Percentiles rank a stretch among this genome's conserved stretches.
Conservation (phyloP, 2,329 filamentous ascomycete species). For the Dactylellina cionopaga region DNA sequence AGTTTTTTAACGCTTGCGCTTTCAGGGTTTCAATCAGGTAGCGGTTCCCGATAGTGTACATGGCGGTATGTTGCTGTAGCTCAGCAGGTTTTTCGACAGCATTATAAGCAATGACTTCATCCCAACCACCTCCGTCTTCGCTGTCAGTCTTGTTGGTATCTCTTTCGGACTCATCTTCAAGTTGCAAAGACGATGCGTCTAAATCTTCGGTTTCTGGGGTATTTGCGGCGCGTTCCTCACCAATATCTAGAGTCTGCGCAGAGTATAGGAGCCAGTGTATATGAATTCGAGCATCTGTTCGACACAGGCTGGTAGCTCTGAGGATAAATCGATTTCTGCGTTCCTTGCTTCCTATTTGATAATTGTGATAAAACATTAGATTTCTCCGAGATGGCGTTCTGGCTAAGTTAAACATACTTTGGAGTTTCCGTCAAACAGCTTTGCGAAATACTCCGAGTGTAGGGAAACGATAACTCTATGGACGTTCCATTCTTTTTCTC, state of each 20-base stretch:
- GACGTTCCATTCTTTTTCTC: slow-evolving; percentile 24
- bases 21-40: slow-evolving; percentile 26
- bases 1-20: background rate
- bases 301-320: background rate
- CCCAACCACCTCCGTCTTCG: background rate
- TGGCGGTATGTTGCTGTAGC: background rate
- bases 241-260: too few species aligned
- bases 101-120: too few species aligned
- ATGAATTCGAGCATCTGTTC: slow-evolving; percentile 23
- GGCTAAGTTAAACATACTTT: too few species aligned
- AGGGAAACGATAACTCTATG: slow-evolving; percentile 33
- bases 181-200: too few species aligned
- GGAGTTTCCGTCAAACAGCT: slow-evolving; percentile 16
- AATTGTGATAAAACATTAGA: too few species aligned
- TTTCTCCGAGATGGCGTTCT: background rate
- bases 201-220: background rate
- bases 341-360: slow-evolving; percentile 2
- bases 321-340: slow-evolving; percentile 1
- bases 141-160: too few species aligned
- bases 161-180: background rate
- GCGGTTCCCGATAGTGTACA: slow-evolving; percentile 22
- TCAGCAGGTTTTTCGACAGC: background rate
- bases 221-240: background rate
- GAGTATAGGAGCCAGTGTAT: slow-evolving; percentile 13
- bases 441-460: slow-evolving; percentile 26